phyloP scores from a whole-genome alignment of 176 grass and related monocot species.

The Cenchrus purpureus region DNA sequence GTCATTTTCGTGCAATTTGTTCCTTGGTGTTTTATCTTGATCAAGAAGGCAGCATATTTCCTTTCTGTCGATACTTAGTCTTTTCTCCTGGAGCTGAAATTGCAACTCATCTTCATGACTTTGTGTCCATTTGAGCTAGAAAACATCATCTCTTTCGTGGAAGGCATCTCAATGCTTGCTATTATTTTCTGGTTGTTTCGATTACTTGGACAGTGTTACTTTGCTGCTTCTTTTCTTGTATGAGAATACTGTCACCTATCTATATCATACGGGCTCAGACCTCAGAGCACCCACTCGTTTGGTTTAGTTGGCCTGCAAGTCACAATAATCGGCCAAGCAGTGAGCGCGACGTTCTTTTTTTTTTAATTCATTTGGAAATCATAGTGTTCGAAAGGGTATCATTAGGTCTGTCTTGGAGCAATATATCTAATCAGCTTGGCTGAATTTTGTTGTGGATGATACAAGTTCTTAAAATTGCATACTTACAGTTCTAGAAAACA shows the following conservation, averaged over 20 bases:
- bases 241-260: background rate
- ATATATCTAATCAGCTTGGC: background rate
- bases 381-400: background rate
- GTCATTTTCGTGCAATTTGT: slow-evolving; percentile 12
- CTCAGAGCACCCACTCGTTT: background rate
- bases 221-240: background rate
- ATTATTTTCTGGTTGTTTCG: slow-evolving; percentile 29
- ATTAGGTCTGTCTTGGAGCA: background rate
- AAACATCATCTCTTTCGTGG: background rate
- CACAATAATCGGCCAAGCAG: background rate
- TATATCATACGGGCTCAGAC: background rate
- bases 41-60: slow-evolving; percentile 41
- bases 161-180: slow-evolving; percentile 1
- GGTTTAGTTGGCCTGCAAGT: background rate
- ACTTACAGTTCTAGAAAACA: too few relatives aligned
- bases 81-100: slow-evolving; percentile 25
- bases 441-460: too few relatives aligned
- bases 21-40: slow-evolving; percentile 42
- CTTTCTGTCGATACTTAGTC: slow-evolving; percentile 12
- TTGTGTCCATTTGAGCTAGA: slow-evolving; percentile 1
- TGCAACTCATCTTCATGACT: slow-evolving; percentile 20
- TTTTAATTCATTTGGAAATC: background rate
- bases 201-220: background rate
- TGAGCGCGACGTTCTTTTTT: background rate
- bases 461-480: too few relatives aligned